Evolutionary conservation across 352 stramenopile genomes (phyloP).

Genomic region (Globisporangium apiculatum): DNA sequence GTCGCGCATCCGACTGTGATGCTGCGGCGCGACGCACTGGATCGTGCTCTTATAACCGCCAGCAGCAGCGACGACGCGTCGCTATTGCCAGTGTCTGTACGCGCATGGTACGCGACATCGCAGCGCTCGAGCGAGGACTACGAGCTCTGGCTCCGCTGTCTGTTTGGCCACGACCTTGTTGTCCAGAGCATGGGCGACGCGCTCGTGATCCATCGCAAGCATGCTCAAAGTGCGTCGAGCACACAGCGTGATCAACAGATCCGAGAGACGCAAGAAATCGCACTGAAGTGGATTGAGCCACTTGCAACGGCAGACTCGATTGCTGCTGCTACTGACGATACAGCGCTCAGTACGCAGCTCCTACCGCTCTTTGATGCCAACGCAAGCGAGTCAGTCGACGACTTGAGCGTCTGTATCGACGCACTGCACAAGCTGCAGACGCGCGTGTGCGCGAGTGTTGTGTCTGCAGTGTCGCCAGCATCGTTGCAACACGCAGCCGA

Average conservation of each 20-base stretch:
- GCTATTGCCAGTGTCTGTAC: too few relatives aligned
- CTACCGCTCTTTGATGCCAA: constrained; percentile 8
- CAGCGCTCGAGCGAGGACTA: constrained; percentile 68
- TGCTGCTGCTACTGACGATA: too few relatives aligned
- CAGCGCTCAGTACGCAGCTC: not conserved
- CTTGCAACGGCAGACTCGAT: not conserved
- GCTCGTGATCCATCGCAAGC: constrained; percentile 46
- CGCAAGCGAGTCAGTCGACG: constrained; percentile 11
- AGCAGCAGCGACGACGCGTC: constrained; percentile 4
- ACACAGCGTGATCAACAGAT: constrained; percentile 23
- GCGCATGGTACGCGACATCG: constrained; percentile 17
- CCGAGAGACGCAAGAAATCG: constrained; percentile 31
- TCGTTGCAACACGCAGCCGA: not conserved
- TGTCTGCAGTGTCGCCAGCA: not conserved
- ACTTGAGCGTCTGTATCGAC: constrained; percentile 15
- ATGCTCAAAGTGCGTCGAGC: constrained; percentile 16
- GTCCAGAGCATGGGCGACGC: constrained; percentile 48
- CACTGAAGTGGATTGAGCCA: constrained; percentile 4
- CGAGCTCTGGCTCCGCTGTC: constrained; percentile 69
- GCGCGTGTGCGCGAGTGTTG: constrained; percentile 5
- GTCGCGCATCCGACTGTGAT: constrained; percentile 76
- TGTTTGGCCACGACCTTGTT: constrained; percentile 24
- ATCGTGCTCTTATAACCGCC: constrained; percentile 12
- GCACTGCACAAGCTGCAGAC: constrained; percentile 19
- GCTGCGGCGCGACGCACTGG: constrained; percentile 45